Conservation (phyloP, 257 asterid species). For the Paulownia fortunei region DNA sequence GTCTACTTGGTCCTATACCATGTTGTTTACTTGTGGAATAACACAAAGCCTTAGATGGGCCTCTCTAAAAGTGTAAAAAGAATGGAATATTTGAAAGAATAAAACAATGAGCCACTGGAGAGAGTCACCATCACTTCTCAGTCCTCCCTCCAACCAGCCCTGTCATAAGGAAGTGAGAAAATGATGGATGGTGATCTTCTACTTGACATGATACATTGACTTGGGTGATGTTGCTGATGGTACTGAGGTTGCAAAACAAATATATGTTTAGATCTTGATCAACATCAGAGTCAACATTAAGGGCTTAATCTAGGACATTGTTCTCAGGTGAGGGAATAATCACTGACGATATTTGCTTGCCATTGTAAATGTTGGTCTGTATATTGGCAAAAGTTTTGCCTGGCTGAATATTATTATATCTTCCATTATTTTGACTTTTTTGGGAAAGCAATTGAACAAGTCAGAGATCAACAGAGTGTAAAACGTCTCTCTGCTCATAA, state of each 20-base stretch:
- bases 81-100: neutral
- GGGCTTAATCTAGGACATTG: neutral
- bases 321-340: neutral
- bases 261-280: too few relatives aligned
- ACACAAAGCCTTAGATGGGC: neutral
- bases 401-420: too few relatives aligned
- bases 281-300: too few relatives aligned
- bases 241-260: neutral
- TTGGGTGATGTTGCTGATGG: too few relatives aligned
- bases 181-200: neutral
- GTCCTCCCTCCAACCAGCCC: neutral
- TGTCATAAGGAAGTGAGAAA: neutral
- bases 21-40: neutral
- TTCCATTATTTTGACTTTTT: too few relatives aligned
- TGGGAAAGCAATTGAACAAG: too few relatives aligned
- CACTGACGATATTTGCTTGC: neutral
- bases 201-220: neutral
- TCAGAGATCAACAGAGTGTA: too few relatives aligned
- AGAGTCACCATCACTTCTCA: neutral
- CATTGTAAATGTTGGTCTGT: neutral
- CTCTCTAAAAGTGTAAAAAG: neutral
- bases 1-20: neutral
- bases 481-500: too few relatives aligned
- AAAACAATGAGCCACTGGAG: neutral
- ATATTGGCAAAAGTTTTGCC: too few relatives aligned